phyloP scores from a whole-genome alignment of 441 rosid species.

The Pelargonium exstipulatum region DNA sequence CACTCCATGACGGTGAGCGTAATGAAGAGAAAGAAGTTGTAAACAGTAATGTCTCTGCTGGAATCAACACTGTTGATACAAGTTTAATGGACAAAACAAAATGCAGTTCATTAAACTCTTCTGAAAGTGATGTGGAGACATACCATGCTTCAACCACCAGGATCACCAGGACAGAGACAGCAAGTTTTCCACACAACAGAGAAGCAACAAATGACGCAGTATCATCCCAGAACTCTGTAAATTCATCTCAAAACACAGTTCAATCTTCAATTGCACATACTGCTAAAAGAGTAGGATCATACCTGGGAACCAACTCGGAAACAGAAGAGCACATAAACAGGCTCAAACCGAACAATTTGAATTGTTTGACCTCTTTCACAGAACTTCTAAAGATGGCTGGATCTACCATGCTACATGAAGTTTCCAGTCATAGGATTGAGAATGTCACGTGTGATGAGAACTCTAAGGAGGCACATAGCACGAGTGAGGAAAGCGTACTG shows the following conservation, averaged over 20 bases:
- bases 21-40: constrained; percentile 50
- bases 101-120: constrained; percentile 24
- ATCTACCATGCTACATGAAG: constrained; percentile 31
- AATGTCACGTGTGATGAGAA: constrained; percentile 25
- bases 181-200: constrained; percentile 20
- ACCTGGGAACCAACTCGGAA: constrained; percentile 46
- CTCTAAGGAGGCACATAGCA: constrained; percentile 24
- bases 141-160: constrained; percentile 31
- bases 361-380: constrained; percentile 35
- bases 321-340: constrained; percentile 29
- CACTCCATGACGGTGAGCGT: constrained; percentile 30
- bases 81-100: constrained; percentile 34
- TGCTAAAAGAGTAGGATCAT: constrained; percentile 45
- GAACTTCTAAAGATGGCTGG: constrained; percentile 52
- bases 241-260: constrained; percentile 3
- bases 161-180: constrained; percentile 24
- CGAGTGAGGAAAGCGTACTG: constrained; percentile 24
- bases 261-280: constrained; percentile 1
- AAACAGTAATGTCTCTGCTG: constrained; percentile 39
- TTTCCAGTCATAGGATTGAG: constrained; percentile 23
- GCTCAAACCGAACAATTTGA: constrained; percentile 22
- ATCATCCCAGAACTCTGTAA: constrained; percentile 3
- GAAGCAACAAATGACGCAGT: constrained; percentile 19
- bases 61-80: constrained; percentile 35
- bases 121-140: constrained; percentile 25